Percentiles rank a stretch among this genome's conserved stretches.
Conservation (phyloP, 2,329 filamentous ascomycete genomes). For the Arthrobotrys megalospora region DNA sequence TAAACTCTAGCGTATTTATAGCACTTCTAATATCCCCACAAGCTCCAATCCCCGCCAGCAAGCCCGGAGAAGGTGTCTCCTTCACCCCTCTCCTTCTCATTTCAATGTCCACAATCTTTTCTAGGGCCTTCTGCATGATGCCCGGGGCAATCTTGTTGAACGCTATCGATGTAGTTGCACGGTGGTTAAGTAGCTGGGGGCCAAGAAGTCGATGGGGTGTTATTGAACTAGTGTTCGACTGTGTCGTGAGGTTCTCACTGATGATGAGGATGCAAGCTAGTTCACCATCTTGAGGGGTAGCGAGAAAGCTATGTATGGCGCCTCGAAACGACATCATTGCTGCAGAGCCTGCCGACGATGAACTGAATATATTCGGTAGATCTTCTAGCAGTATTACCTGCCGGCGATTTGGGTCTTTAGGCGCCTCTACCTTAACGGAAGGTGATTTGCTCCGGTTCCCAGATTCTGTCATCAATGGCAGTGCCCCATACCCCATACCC, state of each 20-base stretch:
- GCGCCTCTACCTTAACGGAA: slow-evolving; percentile 21
- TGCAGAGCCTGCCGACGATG: slow-evolving; percentile 72
- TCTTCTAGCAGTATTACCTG: slow-evolving; percentile 84
- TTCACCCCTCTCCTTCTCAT: slow-evolving; percentile 28
- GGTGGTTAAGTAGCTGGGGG: slow-evolving; percentile 85
- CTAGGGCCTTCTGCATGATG: slow-evolving; percentile 85
- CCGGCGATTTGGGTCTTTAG: slow-evolving; percentile 64
- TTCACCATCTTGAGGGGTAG: slow-evolving; percentile 47
- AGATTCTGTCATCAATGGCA: slow-evolving; percentile 64
- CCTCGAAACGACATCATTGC: slow-evolving; percentile 79
- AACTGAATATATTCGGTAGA: slow-evolving; percentile 82
- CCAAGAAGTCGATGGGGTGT: slow-evolving; percentile 92
- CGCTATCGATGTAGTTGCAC: slow-evolving; percentile 83
- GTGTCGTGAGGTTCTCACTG: slow-evolving; percentile 92
- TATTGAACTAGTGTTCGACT: slow-evolving; percentile 77
- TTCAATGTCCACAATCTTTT: slow-evolving; percentile 86
- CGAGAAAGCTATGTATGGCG: slow-evolving; percentile 71
- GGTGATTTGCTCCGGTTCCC: slow-evolving; percentile 31
- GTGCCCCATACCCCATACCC: slow-evolving; percentile 65
- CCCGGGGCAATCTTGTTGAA: slow-evolving; percentile 95
- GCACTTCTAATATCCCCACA: slow-evolving; percentile 93
- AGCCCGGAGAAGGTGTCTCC: slow-evolving; percentile 36
- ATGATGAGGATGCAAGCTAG: slow-evolving; percentile 84
- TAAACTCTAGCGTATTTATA: slow-evolving; percentile 90
- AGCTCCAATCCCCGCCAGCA: slow-evolving; percentile 75